Percentiles rank a stretch among this genome's conserved stretches.
Conservation (phyloP, 495 filamentous ascomycete species). For the Arthonia radiata region DNA sequence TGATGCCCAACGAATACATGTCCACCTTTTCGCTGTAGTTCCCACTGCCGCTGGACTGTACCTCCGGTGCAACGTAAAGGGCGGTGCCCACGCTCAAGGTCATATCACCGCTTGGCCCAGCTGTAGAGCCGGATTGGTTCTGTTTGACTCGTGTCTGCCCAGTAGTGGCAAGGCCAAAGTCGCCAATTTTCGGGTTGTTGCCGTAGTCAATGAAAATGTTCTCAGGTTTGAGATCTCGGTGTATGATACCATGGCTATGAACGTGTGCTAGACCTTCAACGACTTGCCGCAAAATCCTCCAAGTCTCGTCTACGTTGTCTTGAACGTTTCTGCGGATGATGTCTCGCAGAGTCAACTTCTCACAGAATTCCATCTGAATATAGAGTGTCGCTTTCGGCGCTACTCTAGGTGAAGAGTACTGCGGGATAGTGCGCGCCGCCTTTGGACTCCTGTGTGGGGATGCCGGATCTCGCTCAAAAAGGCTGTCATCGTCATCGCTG, state of each 20-base stretch:
- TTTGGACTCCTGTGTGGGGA: too few species aligned
- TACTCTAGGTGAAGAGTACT: too few species aligned
- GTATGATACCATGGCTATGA: constrained; percentile 75
- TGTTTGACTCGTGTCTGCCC: constrained; percentile 43
- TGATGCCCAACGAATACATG: constrained; percentile 94
- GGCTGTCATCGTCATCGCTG: too few species aligned
- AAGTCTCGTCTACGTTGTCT: constrained; percentile 48
- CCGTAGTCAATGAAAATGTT: constrained; percentile 88
- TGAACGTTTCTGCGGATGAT: constrained; percentile 55
- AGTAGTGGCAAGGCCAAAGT: constrained; percentile 84
- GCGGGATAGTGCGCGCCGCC: too few species aligned
- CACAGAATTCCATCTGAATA: constrained; percentile 95
- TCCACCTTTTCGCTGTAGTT: constrained; percentile 86
- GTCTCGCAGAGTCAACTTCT: constrained; percentile 80
- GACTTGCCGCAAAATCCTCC: constrained; percentile 79
- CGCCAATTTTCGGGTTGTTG: constrained; percentile 80
- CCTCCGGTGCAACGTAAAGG: constrained; percentile 82
- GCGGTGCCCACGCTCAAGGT: constrained; percentile 87
- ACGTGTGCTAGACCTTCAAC: constrained; percentile 80
- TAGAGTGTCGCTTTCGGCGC: constrained; percentile 53
- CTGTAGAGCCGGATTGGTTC: constrained; percentile 19
- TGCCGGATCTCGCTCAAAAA: too few species aligned
- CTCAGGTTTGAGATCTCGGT: constrained; percentile 93
- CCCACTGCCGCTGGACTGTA: constrained; percentile 42
- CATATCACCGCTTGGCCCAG: constrained; percentile 28